Evolutionary conservation across 768 basidiomycete genomes (phyloP), one percentile per base, ranked within the genome.

Genomic region (Mrakia hoshinonis): DNA sequence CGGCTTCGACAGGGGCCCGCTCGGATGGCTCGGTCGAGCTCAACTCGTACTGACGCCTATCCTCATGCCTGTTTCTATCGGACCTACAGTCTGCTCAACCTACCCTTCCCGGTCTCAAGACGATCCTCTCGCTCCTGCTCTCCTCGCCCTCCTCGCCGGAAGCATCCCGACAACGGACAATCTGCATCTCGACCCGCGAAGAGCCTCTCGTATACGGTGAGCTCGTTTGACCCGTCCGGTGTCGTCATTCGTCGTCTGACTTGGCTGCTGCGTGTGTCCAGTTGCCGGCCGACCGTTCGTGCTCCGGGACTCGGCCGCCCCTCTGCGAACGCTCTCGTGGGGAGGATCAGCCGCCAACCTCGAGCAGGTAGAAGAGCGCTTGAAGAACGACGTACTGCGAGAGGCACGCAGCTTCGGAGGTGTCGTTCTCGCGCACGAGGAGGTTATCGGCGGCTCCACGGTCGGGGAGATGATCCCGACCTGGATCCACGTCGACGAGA

Each of bases 131-230:
- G 26, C 83, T 92, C 13, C 84, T 99, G 0, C 52, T 39, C n/a
- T 73, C 67, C 5, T 73, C 72, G 10, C 72, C 72, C 10, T 29
- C 7, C 74, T 78, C 34, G 79, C 77, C 73, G 76, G 78, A 61
- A n/a, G 58, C 58, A 51, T 75, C 78, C 11, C 52, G 60, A 58
- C 61, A 55, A 63, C 63, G 15, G 43, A 64, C 64, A 1, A 87
- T 95, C 36, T 99, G 93, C 92, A 92, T 98, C 80, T 96, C 90
- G 36, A 96, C 95, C 15, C 85, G 96, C 75, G 96, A 99, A 80
- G 96, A 98, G 54, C 92, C 90, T 3, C 86, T 55, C n/a, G 22
- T 75, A 11, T 77, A 66, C 77, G 51, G 77, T 79, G 34, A 73
- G 92, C 55, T 92, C 96, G 0, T 98, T 95, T 77, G n/a, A n/a